Evolutionary conservation across 495 filamentous ascomycete species (phyloP).

Genomic region (Penicillium dipodomyicola): DNA sequence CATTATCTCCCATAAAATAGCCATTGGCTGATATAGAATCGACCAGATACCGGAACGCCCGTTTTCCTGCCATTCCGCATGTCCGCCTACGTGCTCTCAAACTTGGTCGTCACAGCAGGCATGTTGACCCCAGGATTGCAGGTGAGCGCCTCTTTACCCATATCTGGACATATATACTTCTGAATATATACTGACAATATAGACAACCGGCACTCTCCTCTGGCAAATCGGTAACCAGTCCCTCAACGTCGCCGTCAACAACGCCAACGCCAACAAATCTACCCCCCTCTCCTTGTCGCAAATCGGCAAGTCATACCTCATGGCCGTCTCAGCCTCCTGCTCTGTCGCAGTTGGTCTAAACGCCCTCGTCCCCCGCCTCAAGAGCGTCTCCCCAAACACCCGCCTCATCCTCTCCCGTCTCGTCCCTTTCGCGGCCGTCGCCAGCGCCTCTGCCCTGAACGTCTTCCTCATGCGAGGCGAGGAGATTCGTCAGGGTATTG

Average conservation of each 20-base stretch:
- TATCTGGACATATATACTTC: not conserved
- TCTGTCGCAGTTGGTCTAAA: slow-evolving; percentile 93
- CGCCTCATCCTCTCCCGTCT: slow-evolving; percentile 73
- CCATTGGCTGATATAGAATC: slow-evolving; percentile 9
- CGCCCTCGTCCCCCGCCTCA: slow-evolving; percentile 79
- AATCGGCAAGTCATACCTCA: slow-evolving; percentile 82
- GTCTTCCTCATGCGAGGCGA: slow-evolving; percentile 97
- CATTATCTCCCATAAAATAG: not conserved
- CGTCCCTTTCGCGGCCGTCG: slow-evolving; percentile 93
- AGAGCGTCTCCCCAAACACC: slow-evolving; percentile 67
- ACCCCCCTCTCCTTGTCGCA: slow-evolving; percentile 76
- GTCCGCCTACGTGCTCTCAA: slow-evolving; percentile 92
- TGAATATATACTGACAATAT: not conserved
- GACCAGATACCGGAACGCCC: slow-evolving; percentile 78
- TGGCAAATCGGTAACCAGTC: slow-evolving; percentile 98
- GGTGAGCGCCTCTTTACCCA: slow-evolving; percentile 18
- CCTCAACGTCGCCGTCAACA: slow-evolving; percentile 97
- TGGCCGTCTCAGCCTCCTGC: slow-evolving; percentile 90
- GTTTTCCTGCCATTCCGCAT: slow-evolving; percentile 96
- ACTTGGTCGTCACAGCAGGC: slow-evolving; percentile 92
- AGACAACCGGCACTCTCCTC: slow-evolving; percentile 83
- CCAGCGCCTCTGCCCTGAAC: slow-evolving; percentile 84
- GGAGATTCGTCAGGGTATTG: slow-evolving; percentile 89
- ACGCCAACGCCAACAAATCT: slow-evolving; percentile 94
- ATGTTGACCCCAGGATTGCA: slow-evolving; percentile 82